These are phyloP conservation scores for Pythium plurisporium DNA, from an alignment of 352 stramenopile genomes.

Conservation along the genomic window DNA sequence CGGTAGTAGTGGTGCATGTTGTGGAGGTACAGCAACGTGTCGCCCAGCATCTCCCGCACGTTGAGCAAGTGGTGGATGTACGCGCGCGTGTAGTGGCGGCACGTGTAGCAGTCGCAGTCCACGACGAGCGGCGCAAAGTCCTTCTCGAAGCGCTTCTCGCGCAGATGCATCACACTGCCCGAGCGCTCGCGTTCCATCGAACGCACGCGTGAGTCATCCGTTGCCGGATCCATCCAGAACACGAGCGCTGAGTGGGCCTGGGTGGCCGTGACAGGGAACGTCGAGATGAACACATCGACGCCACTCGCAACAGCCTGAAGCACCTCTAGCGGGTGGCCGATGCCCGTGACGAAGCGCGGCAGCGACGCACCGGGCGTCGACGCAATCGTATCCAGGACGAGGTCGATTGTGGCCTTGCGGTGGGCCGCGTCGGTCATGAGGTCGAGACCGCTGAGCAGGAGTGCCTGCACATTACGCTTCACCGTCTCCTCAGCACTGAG, in stretches of 20 bases:
- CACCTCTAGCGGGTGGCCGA: slow-evolving; percentile 63
- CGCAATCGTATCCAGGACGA: slow-evolving; percentile 37
- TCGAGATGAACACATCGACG: slow-evolving; percentile 67
- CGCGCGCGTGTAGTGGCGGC: slow-evolving; percentile 66
- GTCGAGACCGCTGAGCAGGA: slow-evolving; percentile 63
- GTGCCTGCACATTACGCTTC: slow-evolving; percentile 59
- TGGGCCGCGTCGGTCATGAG: slow-evolving; percentile 29
- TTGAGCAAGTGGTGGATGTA: slow-evolving; percentile 93
- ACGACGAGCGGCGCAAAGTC: slow-evolving; percentile 60
- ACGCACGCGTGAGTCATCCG: slow-evolving; percentile 31
- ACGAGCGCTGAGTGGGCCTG: slow-evolving; percentile 43
- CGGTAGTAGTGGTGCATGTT: slow-evolving; percentile 77
- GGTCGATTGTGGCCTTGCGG: slow-evolving; percentile 42
- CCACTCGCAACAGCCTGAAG: slow-evolving; percentile 44
- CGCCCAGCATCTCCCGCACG: slow-evolving; percentile 89
- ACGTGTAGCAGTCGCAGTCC: slow-evolving; percentile 72
- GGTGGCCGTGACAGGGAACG: slow-evolving; percentile 51
- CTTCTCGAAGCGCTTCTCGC: slow-evolving; percentile 53
- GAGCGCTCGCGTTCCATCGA: slow-evolving; percentile 27
- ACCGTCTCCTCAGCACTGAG: slow-evolving; percentile 55
- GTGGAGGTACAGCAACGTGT: slow-evolving; percentile 89
- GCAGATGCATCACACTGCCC: slow-evolving; percentile 57
- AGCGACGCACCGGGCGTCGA: slow-evolving; percentile 16
- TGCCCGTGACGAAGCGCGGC: slow-evolving; percentile 57
- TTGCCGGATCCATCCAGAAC: slow-evolving; percentile 48